Base-by-base conservation (phyloP, 1,284 basidiomycete genomes). In the Porodaedalea pini region DNA sequence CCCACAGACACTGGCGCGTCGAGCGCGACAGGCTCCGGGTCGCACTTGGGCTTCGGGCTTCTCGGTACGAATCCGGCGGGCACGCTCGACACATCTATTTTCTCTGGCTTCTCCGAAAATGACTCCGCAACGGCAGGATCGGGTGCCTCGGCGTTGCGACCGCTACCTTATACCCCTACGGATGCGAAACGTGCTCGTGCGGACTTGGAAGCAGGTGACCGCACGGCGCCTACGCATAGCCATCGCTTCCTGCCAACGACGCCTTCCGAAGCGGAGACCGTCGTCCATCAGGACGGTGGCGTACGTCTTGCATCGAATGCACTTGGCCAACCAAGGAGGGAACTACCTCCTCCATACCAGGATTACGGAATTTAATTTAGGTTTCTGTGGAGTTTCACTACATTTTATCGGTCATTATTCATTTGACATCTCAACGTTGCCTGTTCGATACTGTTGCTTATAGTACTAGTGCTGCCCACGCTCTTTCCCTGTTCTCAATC, bases 331-430 rank as follows among this genome's bases (percentile, higher is more conserved):
- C 45, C 34, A 43, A 54, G 47, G 48, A 41, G 36, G 23, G 57
- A 59, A 32, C 41, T 59, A 13, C 57, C 57, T 19, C 57, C 57
- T 45, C 57, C 52, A n/a, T 59, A 59, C 40, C 23, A 36, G 4
- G 50, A 57, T 39, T 57, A 52, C 31, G 40, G 56, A 36, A 11
- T 27, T 23, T 57, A 37, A 27, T 39, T 39, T 21, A 36, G 37
- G 27, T 40, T 39, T 39, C 23, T n/a, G 40, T 43, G 23, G 23
- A 17, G n/a, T n/a, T 37, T 37, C 36, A 10, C 36, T 37, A 10
- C 40, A 5, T 21, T 4, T 47, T 27, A 39, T 43, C 13, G 37
- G 23, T 19, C 7, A 51, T 23, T 36, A 51, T 37, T 36, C 11
- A 23, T 31, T 41, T 51, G 49, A 19, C 34, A 41, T 27, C 21